A percentile compares a stretch with the other conserved stretches of the same genome.
These are phyloP conservation scores for Cyclotella cryptica DNA, from an alignment of 108 stramenopile genomes.

Conservation along the genomic window DNA sequence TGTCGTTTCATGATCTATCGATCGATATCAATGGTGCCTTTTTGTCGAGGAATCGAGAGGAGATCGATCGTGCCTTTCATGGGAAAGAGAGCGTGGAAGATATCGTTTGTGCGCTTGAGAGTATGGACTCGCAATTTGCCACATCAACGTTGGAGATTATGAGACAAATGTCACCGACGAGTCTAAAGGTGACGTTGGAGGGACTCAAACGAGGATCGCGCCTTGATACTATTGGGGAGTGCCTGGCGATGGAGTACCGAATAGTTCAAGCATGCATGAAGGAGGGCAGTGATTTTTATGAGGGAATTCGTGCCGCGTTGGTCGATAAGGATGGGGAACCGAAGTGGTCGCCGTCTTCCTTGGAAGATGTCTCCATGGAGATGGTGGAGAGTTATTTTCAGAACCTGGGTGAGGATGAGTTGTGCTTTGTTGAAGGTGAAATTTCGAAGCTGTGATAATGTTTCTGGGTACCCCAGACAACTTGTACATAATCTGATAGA, in stretches of 20 bases:
- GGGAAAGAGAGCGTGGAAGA: conserved; percentile 61
- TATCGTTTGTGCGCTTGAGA: conserved; percentile 59
- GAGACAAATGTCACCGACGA: conserved; percentile 83
- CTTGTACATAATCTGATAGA: not conserved
- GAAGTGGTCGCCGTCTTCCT: conserved; percentile 75
- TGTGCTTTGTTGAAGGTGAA: conserved; percentile 20
- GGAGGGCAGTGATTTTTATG: conserved; percentile 88
- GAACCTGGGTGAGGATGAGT: conserved; percentile 58
- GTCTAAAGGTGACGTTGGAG: conserved; percentile 79
- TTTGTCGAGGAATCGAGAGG: conserved; percentile 51
- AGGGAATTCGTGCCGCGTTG: conserved; percentile 96
- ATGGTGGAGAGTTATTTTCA: conserved; percentile 73
- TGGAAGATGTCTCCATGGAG: conserved; percentile 65
- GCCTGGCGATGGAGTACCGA: conserved; percentile 86
- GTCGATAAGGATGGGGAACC: conserved; percentile 93
- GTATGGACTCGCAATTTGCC: conserved; percentile 65
- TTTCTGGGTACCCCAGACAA: not conserved
- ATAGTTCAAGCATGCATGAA: conserved; percentile 71
- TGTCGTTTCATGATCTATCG: conserved; percentile 59
- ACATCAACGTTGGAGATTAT: conserved; percentile 63
- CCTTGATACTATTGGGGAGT: conserved; percentile 57
- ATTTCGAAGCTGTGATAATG: conserved; percentile 27
- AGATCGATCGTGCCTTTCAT: conserved; percentile 66
- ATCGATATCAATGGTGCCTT: conserved; percentile 57
- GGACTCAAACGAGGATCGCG: conserved; percentile 69